Evolutionary conservation across 2,329 filamentous ascomycete species (phyloP), one percentile per base, ranked within the genome.

Genomic region (Aspergillus tanneri): DNA sequence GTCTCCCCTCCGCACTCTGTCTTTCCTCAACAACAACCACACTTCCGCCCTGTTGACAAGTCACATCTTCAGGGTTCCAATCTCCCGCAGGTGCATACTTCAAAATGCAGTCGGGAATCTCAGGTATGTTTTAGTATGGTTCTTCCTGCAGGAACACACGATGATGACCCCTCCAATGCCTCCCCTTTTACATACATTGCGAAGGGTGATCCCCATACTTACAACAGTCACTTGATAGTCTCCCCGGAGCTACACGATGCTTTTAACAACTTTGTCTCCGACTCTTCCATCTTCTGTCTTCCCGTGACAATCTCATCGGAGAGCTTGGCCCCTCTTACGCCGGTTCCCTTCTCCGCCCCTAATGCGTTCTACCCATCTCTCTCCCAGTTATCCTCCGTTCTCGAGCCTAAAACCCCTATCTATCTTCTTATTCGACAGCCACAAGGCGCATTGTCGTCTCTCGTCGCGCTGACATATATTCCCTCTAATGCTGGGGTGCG

Each of bases 401-500:
- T 85, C 52, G 72, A 77, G 25, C 75, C 78, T 50, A 79, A 77
- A 52, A 73, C 73, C 25, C 80, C 83, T 2, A 70, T 80, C 43
- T 86, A 85, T 69, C 76, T 86, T 48, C 72, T 86, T 46, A 74
- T 85, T 54, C 81, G 82, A 50, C 74, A 76, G 43, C 68, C 76
- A 2, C 54, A 50, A 9, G 41, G 50, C 1, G 46, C 52, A 3
- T 53, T 58, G 23, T 60, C 57, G 27, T 58, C 59, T 27, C 63
- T 76, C 25, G 69, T 80, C 30, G 81, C 81, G 2, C 65, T 85
- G 23, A 84, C 83, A 28, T 85, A 83, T 60, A 80, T 86, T 19
- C 83, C 83, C 6, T 80, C 81, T 50, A 71, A 81, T 37, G 82
- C 83, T 4, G 80, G 80, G 0, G 83, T 85, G 28, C 78, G 83